Conservation (phyloP, 2,329 filamentous ascomycete species). For the Fusarium nelsonii region DNA sequence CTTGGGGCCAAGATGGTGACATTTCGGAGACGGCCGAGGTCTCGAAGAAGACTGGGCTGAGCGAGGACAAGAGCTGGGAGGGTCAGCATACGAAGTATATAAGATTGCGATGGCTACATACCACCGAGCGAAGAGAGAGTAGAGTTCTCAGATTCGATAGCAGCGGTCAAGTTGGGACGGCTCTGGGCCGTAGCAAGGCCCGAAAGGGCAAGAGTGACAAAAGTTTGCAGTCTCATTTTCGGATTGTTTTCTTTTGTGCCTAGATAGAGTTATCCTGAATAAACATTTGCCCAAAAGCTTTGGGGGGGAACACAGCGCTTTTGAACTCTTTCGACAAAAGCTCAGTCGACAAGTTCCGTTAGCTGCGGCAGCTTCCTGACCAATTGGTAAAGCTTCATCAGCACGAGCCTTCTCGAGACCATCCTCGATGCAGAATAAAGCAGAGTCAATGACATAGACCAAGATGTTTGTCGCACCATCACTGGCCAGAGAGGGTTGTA, state of each 20-base stretch:
- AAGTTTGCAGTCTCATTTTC: constrained; percentile 42
- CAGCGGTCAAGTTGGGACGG: constrained; percentile 43
- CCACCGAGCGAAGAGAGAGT: constrained; percentile 46
- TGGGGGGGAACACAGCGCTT: constrained; percentile 15
- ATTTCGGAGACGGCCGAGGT: constrained; percentile 33
- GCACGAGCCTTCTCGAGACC: constrained; percentile 24
- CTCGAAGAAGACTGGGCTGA: constrained; percentile 43
- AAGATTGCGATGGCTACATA: constrained; percentile 8
- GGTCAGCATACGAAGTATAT: constrained; percentile 9
- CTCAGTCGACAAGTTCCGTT: constrained; percentile 1
- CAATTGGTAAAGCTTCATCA: constrained; percentile 27
- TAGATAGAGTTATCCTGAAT: constrained; percentile 15
- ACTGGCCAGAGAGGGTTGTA: constrained; percentile 27
- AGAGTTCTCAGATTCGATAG: constrained; percentile 45
- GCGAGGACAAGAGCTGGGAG: constrained; percentile 40
- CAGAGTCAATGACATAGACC: constrained; percentile 46
- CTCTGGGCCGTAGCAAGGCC: constrained; percentile 41
- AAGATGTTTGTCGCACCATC: constrained; percentile 29
- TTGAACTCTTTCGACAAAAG: constrained; percentile 9
- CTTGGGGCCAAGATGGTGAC: constrained; percentile 64
- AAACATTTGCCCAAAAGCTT: not conserved
- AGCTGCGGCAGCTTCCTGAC: constrained; percentile 23
- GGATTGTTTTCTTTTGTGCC: not conserved
- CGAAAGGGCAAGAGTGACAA: constrained; percentile 38
- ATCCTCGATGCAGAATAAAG: constrained; percentile 19